Evolutionary conservation across 768 basidiomycete species (phyloP).

Genomic region (Tricholoma saponaceum): DNA sequence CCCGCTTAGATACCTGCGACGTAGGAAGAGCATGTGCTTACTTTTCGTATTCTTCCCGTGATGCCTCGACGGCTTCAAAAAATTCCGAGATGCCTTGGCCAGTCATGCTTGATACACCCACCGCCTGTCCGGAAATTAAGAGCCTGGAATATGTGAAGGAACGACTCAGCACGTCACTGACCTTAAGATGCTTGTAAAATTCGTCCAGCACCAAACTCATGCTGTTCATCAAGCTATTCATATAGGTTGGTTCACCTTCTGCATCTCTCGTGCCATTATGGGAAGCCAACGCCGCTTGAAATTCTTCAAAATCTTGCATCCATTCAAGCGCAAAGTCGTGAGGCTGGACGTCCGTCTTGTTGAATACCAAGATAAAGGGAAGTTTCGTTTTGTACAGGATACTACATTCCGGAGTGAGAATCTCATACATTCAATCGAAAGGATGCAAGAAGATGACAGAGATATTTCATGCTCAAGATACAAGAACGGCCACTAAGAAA

Average conservation of each 20-base stretch:
- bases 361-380: constrained; percentile 97
- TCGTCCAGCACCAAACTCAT: constrained; percentile 98
- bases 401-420: constrained; percentile 32
- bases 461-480: background rate
- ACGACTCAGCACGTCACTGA: constrained; percentile 26
- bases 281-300: constrained; percentile 81
- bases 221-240: constrained; percentile 98
- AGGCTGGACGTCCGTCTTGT: constrained; percentile 91
- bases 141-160: background rate
- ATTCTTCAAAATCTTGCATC: constrained; percentile 98
- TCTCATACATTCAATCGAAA: background rate
- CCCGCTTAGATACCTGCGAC: background rate
- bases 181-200: constrained; percentile 95
- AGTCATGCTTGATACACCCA: constrained; percentile 94
- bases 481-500: background rate
- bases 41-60: constrained; percentile 86
- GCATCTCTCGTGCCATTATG: constrained; percentile 64
- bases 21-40: constrained; percentile 31
- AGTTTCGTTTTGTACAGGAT: constrained; percentile 98
- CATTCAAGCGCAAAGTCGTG: constrained; percentile 93
- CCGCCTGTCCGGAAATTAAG: constrained; percentile 50
- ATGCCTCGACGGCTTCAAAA: constrained; percentile 86
- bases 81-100: constrained; percentile 93
- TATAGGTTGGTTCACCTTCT: constrained; percentile 92
- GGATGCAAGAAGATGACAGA: background rate